Percentiles rank a stretch among this genome's conserved stretches.
Conservation (phyloP, 108 stramenopile species). For the Cyclotella cryptica region DNA sequence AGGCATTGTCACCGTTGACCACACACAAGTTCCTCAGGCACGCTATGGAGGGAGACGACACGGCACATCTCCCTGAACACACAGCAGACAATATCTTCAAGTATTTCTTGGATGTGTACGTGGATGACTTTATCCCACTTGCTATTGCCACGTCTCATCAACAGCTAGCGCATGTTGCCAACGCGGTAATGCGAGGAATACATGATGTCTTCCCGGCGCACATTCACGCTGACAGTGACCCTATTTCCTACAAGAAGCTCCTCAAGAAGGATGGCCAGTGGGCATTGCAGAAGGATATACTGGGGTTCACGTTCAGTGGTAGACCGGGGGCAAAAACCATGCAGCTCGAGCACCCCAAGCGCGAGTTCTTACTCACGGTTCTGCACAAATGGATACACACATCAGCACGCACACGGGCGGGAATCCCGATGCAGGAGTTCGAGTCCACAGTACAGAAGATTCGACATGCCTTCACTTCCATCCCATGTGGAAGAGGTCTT, state of each 20-base stretch:
- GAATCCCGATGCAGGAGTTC: not conserved
- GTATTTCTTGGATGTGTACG: not conserved
- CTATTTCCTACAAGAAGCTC: not conserved
- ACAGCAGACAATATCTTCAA: not conserved
- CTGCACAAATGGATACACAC: not conserved
- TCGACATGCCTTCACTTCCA: conserved; percentile 5
- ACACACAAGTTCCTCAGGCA: not conserved
- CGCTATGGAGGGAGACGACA: not conserved
- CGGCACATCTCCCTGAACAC: not conserved
- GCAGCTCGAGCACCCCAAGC: not conserved
- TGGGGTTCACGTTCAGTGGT: too few species aligned
- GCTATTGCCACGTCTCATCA: too few species aligned
- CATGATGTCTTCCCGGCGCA: too few species aligned
- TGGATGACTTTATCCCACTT: not conserved
- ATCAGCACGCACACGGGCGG: not conserved
- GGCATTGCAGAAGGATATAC: conserved; percentile 2
- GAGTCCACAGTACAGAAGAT: not conserved
- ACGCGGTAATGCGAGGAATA: too few species aligned
- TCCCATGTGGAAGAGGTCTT: too few species aligned
- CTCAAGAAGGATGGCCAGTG: not conserved
- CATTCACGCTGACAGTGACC: too few species aligned
- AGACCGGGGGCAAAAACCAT: not conserved
- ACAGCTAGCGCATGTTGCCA: too few species aligned
- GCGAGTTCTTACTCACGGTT: not conserved
- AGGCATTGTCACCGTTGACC: not conserved